Evolutionary conservation across 2,329 filamentous ascomycete species (phyloP).

Genomic region (Lasiodiplodia citricola): DNA sequence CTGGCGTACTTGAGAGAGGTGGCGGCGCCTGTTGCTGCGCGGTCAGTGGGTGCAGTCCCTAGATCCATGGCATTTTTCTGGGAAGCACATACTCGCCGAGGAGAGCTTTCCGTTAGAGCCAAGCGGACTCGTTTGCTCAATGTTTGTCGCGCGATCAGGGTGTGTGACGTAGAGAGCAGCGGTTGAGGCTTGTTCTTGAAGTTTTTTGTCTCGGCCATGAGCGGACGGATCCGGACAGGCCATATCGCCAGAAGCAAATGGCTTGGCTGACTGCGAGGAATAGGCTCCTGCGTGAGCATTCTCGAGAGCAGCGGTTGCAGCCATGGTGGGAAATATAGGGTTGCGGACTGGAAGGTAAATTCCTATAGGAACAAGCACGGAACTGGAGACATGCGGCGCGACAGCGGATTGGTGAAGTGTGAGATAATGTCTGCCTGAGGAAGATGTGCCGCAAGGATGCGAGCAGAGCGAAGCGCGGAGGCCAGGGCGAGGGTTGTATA

Average conservation of each 20-base stretch:
- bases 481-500: constrained; percentile 3
- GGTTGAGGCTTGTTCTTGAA: constrained; percentile 61
- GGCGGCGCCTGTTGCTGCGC: constrained; percentile 58
- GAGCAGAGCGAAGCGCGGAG: not conserved
- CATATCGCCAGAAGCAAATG: not conserved
- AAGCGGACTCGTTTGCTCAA: constrained; percentile 42
- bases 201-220: constrained; percentile 42
- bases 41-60: constrained; percentile 29
- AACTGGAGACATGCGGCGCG: not conserved
- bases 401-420: constrained; percentile 7
- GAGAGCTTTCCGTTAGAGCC: constrained; percentile 62
- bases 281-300: not conserved
- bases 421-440: not conserved
- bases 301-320: constrained; percentile 7
- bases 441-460: constrained; percentile 14
- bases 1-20: constrained; percentile 73
- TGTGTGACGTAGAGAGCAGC: constrained; percentile 64
- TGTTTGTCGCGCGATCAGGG: constrained; percentile 38
- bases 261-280: not conserved
- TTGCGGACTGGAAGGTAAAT: not conserved
- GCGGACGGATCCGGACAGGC: constrained; percentile 53
- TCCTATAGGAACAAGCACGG: not conserved
- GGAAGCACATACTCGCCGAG: constrained; percentile 56
- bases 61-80: not conserved
- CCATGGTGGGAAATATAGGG: constrained; percentile 6